Evolutionary conservation across 2,329 filamentous ascomycete genomes (phyloP).

Genomic region (Drechslera avenae): DNA sequence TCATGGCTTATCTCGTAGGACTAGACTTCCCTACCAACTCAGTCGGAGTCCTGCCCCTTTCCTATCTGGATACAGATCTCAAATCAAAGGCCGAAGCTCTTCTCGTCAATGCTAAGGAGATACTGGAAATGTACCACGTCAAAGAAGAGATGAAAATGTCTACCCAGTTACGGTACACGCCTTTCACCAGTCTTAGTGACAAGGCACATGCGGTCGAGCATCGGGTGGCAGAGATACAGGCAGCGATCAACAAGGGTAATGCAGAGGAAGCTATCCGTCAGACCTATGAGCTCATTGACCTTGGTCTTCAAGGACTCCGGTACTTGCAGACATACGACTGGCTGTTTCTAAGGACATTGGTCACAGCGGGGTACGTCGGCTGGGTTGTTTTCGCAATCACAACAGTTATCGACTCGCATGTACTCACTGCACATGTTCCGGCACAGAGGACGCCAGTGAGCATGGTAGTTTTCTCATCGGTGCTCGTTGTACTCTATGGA

Average conservation of each 20-base stretch:
- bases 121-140: slow-evolving; percentile 94
- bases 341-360: slow-evolving; percentile 87
- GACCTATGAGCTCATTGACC: slow-evolving; percentile 75
- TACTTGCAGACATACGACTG: slow-evolving; percentile 99
- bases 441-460: slow-evolving; percentile 66
- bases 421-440: slow-evolving; percentile 72
- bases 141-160: slow-evolving; percentile 86
- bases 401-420: slow-evolving; percentile 85
- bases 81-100: slow-evolving; percentile 83
- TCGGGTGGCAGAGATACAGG: slow-evolving; percentile 70
- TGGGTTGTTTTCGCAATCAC: slow-evolving; percentile 95
- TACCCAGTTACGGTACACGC: slow-evolving; percentile 75
- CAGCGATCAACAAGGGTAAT: slow-evolving; percentile 67
- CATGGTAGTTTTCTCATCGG: slow-evolving; percentile 72
- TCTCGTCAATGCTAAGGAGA: slow-evolving; percentile 80
- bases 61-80: slow-evolving; percentile 74
- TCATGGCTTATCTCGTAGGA: slow-evolving; percentile 93
- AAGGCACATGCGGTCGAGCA: slow-evolving; percentile 66
- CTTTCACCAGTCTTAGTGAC: slow-evolving; percentile 73
- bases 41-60: slow-evolving; percentile 86
- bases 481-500: slow-evolving; percentile 76
- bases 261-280: slow-evolving; percentile 80
- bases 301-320: slow-evolving; percentile 79
- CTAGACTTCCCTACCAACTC: slow-evolving; percentile 94
- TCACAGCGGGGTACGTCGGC: slow-evolving; percentile 88